Evolutionary conservation across 495 filamentous ascomycete genomes (phyloP).

Genomic region (Aspergillus heteromorphus): DNA sequence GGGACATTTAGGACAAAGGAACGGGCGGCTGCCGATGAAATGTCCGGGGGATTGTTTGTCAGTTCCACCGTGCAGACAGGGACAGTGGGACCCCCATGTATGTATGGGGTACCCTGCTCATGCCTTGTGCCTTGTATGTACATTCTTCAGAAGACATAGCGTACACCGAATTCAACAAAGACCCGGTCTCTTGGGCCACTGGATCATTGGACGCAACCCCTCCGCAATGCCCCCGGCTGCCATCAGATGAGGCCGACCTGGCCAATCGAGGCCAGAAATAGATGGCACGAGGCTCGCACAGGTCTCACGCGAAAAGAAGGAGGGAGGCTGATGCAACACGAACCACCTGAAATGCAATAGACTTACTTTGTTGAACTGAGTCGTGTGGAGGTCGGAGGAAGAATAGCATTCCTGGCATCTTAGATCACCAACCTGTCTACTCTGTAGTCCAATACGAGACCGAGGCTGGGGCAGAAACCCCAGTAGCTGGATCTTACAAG

Average conservation of each 20-base stretch:
- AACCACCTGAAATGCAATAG: not conserved
- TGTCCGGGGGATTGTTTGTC: not conserved
- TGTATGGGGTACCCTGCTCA: no score
- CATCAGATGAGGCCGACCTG: constrained; percentile 3
- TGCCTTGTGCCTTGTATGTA: not conserved
- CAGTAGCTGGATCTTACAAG: not conserved
- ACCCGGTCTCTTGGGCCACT: not conserved
- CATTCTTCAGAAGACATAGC: not conserved
- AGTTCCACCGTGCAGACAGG: not conserved
- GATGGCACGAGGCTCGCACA: constrained; percentile 10
- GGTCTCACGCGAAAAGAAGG: not conserved
- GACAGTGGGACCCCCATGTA: not conserved
- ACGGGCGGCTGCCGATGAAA: not conserved
- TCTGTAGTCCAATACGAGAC: not conserved
- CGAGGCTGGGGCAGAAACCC: not conserved
- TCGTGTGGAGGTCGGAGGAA: no score
- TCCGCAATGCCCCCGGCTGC: constrained; percentile 3
- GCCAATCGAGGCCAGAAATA: constrained; percentile 12
- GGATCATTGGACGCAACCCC: not conserved
- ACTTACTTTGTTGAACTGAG: no score
- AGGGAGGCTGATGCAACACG: not conserved
- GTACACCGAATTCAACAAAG: not conserved
- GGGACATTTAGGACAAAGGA: not conserved
- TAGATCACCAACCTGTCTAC: not conserved
- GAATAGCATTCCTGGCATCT: not conserved